phyloP scores from a whole-genome alignment of 225 moss, liverwort and hornwort genomes.

The Pseudisothecium myosuroides region DNA sequence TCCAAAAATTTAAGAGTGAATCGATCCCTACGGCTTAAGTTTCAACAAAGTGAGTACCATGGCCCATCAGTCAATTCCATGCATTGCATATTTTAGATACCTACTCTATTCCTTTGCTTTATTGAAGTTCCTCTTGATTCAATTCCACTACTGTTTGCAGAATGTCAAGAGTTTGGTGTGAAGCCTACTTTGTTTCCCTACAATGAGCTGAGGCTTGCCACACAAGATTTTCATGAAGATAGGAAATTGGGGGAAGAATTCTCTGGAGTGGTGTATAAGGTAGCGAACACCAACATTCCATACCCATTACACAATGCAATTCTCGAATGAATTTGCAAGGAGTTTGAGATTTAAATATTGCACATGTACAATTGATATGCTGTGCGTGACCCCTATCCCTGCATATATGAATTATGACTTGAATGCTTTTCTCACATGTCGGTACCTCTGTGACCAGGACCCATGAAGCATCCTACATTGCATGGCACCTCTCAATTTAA shows the following conservation, averaged over 20 bases:
- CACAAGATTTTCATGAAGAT: too few relatives aligned
- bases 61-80: neutral
- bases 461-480: neutral
- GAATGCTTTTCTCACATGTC: neutral
- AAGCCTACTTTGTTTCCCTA: too few relatives aligned
- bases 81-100: too few relatives aligned
- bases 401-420: neutral
- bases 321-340: too few relatives aligned
- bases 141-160: neutral
- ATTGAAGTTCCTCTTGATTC: neutral
- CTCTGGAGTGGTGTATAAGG: too few relatives aligned
- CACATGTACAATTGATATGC: neutral
- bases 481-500: neutral
- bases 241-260: too few relatives aligned
- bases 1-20: neutral
- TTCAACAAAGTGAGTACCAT: neutral
- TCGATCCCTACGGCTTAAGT: neutral
- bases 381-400: too few relatives aligned
- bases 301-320: too few relatives aligned
- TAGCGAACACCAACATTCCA: too few relatives aligned
- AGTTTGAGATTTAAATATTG: too few relatives aligned
- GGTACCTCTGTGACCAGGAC: too few relatives aligned
- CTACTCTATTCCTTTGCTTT: neutral
- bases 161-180: neutral
- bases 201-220: too few relatives aligned